Evolutionary conservation across 208 protist genomes (phyloP).

Genomic region (Acanthamoeba royreba): DNA sequence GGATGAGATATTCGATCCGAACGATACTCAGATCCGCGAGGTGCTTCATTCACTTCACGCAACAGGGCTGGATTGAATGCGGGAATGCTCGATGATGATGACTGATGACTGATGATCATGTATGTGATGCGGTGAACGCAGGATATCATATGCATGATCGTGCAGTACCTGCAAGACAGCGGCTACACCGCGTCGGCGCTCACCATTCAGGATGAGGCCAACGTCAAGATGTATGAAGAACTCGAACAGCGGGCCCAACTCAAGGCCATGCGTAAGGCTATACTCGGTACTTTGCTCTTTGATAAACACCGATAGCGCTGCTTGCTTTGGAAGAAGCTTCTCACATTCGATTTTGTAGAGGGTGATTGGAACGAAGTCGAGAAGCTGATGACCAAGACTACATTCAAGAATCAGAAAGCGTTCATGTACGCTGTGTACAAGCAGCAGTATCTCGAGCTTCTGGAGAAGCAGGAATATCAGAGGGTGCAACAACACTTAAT

Average conservation of each 20-base stretch:
- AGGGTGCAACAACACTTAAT: too few relatives aligned
- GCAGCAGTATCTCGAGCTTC: conserved; percentile 76
- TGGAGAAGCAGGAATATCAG: conserved; percentile 78
- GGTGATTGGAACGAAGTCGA: conserved; percentile 78
- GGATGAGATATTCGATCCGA: not conserved
- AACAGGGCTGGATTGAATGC: too few relatives aligned
- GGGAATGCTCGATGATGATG: not conserved
- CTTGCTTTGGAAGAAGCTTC: too few relatives aligned
- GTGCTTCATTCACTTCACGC: too few relatives aligned
- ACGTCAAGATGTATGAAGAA: conserved; percentile 67
- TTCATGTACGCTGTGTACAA: conserved; percentile 79
- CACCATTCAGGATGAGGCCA: conserved; percentile 78
- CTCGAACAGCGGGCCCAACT: conserved; percentile 37
- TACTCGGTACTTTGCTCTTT: conserved; percentile 54
- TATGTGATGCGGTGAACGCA: not conserved
- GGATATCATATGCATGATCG: conserved; percentile 78
- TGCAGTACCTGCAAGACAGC: conserved; percentile 78
- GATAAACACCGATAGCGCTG: too few relatives aligned
- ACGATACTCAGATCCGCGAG: not conserved
- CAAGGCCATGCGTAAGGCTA: conserved; percentile 65
- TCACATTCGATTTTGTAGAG: conserved; percentile 31
- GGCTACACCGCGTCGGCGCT: conserved; percentile 68
- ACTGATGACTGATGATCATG: too few relatives aligned
- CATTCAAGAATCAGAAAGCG: conserved; percentile 67
- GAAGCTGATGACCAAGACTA: conserved; percentile 56